Conservation (phyloP, 2,329 filamentous ascomycete genomes). For the Diatrype stigma region DNA sequence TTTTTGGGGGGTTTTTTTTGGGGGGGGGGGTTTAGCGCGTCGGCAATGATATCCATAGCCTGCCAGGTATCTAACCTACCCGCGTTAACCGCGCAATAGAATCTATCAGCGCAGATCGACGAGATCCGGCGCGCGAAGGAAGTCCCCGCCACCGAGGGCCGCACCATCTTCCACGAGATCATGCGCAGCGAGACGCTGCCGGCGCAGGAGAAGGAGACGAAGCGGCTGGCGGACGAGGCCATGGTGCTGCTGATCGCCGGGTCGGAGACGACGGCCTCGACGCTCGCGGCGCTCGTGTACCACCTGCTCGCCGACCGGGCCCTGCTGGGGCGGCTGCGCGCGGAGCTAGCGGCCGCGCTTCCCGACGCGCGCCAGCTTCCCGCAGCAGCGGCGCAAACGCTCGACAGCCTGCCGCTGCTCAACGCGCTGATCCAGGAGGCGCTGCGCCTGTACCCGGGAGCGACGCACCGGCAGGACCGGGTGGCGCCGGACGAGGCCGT, state of each 20-base stretch:
- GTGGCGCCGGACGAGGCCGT: slow-evolving; percentile 26
- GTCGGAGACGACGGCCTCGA: slow-evolving; percentile 17
- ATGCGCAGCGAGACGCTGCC: slow-evolving; percentile 14
- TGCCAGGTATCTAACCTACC: no score
- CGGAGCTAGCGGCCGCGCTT: slow-evolving; percentile 14
- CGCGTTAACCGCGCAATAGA: slow-evolving; percentile 5
- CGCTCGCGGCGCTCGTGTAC: slow-evolving; percentile 13
- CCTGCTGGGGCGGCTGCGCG: slow-evolving; percentile 12
- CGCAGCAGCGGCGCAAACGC: slow-evolving; percentile 12
- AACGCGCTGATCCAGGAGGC: slow-evolving; percentile 30
- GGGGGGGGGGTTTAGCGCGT: no score
- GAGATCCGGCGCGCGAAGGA: slow-evolving; percentile 16
- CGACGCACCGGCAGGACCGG: slow-evolving; percentile 27
- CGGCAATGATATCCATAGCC: no score
- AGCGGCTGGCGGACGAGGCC: slow-evolving; percentile 14
- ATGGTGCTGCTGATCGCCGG: slow-evolving; percentile 13
- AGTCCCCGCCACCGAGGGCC: slow-evolving; percentile 10
- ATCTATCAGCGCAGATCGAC: slow-evolving; percentile 10
- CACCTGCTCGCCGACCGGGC: slow-evolving; percentile 11
- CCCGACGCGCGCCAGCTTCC: slow-evolving; percentile 14
- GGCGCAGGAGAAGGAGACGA: slow-evolving; percentile 13
- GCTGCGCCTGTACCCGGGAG: slow-evolving; percentile 34
- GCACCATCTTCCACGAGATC: slow-evolving; percentile 22
- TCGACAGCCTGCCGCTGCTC: slow-evolving; percentile 29
- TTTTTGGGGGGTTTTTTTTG: no score